A percentile compares a stretch with the other conserved stretches of the same genome.
These are phyloP conservation scores for Torulaspora maleeae DNA, from an alignment of 805 yeast species.

Conservation along the genomic window DNA sequence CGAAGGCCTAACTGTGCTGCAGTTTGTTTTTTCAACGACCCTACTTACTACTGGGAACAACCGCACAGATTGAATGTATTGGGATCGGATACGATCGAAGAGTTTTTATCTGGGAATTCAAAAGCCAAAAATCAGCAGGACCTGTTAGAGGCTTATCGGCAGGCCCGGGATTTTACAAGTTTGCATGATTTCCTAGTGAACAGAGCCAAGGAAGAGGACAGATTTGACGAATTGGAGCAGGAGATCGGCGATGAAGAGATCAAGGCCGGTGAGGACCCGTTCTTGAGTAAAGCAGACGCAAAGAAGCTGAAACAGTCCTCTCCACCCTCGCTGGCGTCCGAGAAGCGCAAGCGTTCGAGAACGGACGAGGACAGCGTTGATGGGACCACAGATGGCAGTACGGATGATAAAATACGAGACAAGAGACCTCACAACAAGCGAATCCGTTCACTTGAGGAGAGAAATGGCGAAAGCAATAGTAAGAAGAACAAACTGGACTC, in stretches of 20 bases:
- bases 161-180: slow-evolving; percentile 24
- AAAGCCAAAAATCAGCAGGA: slow-evolving; percentile 18
- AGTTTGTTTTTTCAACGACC: slow-evolving; percentile 36
- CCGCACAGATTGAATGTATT: slow-evolving; percentile 26
- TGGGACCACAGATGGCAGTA: neutral
- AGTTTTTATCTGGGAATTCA: slow-evolving; percentile 18
- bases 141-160: slow-evolving; percentile 29
- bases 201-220: slow-evolving; percentile 26
- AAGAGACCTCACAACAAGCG: neutral
- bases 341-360: slow-evolving; percentile 2
- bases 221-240: slow-evolving; percentile 20
- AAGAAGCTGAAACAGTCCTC: slow-evolving; percentile 9
- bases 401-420: slow-evolving; percentile 2
- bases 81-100: slow-evolving; percentile 12
- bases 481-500: slow-evolving; percentile 23
- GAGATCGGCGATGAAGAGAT: slow-evolving; percentile 17
- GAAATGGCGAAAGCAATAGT: too few species aligned
- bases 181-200: slow-evolving; percentile 25
- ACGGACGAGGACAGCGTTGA: neutral
- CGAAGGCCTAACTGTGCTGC: slow-evolving; percentile 27
- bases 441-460: neutral
- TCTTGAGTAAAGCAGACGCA: slow-evolving; percentile 14
- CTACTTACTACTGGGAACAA: slow-evolving; percentile 36
- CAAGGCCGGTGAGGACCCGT: slow-evolving; percentile 31
- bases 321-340: neutral